phyloP scores from a whole-genome alignment of 352 stramenopile species.

The Globisporangium iwayamae region DNA sequence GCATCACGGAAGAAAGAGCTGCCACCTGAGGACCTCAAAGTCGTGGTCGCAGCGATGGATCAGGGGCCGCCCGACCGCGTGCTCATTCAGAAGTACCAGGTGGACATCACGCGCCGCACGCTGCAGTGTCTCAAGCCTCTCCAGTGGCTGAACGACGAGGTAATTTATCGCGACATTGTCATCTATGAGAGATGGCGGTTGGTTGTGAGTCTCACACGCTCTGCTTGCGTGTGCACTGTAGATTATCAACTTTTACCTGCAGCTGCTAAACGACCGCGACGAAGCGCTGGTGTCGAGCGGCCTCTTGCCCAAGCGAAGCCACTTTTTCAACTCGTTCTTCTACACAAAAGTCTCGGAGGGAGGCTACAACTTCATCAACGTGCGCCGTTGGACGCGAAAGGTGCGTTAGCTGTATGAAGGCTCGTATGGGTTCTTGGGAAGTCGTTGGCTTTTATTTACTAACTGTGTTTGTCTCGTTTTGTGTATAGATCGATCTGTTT shows the following conservation, averaged over 20 bases:
- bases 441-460: neutral
- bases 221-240: slow-evolving; percentile 10
- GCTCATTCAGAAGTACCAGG: slow-evolving; percentile 79
- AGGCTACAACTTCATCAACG: slow-evolving; percentile 83
- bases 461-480: neutral
- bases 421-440: too few species aligned
- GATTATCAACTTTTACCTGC: slow-evolving; percentile 88
- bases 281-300: slow-evolving; percentile 47
- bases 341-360: slow-evolving; percentile 78
- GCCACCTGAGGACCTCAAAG: slow-evolving; percentile 51
- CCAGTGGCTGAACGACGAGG: slow-evolving; percentile 83
- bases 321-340: slow-evolving; percentile 90
- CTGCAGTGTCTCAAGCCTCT: slow-evolving; percentile 67
- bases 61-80: slow-evolving; percentile 53
- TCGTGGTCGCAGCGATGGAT: slow-evolving; percentile 58
- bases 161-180: slow-evolving; percentile 11
- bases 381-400: slow-evolving; percentile 83
- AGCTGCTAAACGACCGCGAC: slow-evolving; percentile 75
- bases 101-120: slow-evolving; percentile 70
- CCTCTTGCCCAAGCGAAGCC: slow-evolving; percentile 45
- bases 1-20: slow-evolving; percentile 52
- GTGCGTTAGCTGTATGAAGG: slow-evolving; percentile 16
- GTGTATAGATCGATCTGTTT: slow-evolving; percentile 77
- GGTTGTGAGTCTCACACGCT: neutral
- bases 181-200: neutral